Base-by-base conservation (phyloP, 305 asterid genomes). In the Fraxinus dipetala region DNA sequence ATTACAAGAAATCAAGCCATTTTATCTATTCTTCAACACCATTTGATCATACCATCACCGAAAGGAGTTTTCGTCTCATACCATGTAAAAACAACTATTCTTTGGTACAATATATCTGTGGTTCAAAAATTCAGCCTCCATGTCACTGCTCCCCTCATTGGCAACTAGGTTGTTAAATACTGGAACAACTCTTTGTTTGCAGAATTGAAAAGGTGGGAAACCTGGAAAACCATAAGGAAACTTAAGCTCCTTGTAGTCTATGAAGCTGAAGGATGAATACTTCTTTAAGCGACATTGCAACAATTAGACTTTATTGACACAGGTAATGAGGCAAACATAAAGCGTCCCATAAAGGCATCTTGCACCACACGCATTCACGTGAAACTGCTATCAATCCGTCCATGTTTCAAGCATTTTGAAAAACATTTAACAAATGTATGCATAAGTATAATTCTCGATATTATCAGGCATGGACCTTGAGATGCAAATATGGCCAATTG, bases 71-170 rank as follows among this genome's bases (percentile, higher is more conserved):
- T 13, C 28, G 34, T 34, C 78, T 1, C 88, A 56, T 88, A 95
- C 99, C 99, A 93, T 95, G 81, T 83, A 90, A 78, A 95, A 93
- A 83, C 94, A 90, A 86, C 97, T 91, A 30, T 84, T 84, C 88
- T 86, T 87, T 18, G 99, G 97, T 79, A 95, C 79, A 74, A 94
- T 87, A 83, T 85, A 95, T 65, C 83, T 88, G 87, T 80, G 87
- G 84, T 85, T 88, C 85, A 91, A 88, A 20, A 92, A 61, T 79
- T 91, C 93, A 81, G 96, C 95, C 87, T 91, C 94, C 79, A 85
- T 69, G 22, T 94, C 99, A 73, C 22, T 38, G 70, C 72, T 87
- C 36, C 83, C 84, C 30, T 83, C 90, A 81, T 94, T 95, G 84
- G 85, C 83, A 31, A 94, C 87, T 26, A 89, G 83, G 85, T 91